These are phyloP conservation scores for Lachnellula suecica DNA, from an alignment of 2,329 filamentous ascomycete genomes.

Conservation along the genomic window DNA sequence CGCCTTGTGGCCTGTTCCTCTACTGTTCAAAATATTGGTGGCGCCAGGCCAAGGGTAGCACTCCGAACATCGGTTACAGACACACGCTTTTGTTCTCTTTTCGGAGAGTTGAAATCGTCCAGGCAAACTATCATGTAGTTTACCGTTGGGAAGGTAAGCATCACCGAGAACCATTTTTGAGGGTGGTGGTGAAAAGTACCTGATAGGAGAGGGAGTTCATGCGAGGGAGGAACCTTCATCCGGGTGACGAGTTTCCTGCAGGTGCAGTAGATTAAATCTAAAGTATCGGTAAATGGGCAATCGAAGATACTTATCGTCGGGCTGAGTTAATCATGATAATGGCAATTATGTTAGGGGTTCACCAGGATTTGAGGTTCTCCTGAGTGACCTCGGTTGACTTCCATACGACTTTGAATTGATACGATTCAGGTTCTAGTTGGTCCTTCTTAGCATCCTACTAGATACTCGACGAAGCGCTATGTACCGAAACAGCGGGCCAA, in stretches of 20 bases:
- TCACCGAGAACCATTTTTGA: slow-evolving; percentile 1
- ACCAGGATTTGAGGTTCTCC: no score
- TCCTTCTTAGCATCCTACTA: no score
- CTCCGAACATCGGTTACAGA: slow-evolving; percentile 1
- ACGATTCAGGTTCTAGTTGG: no score
- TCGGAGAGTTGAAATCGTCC: background rate
- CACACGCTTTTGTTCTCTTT: background rate
- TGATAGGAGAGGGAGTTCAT: slow-evolving; percentile 2
- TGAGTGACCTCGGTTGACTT: no score
- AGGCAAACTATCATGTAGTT: background rate
- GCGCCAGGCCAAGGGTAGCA: slow-evolving; percentile 12
- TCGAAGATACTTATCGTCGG: slow-evolving; percentile 12
- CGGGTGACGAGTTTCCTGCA: slow-evolving; percentile 19
- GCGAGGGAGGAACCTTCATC: slow-evolving; percentile 3
- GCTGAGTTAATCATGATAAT: background rate
- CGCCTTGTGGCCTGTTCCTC: slow-evolving; percentile 12
- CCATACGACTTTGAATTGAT: no score
- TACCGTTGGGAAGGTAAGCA: slow-evolving; percentile 3
- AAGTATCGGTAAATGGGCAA: background rate
- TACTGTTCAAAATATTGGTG: slow-evolving; percentile 22
- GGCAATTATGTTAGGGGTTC: background rate
- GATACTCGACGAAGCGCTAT: no score
- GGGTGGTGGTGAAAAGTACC: background rate
- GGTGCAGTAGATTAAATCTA: background rate
- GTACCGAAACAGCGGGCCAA: no score